Base-by-base conservation (phyloP, 73 alveolate species). In the Breviolum minutum region DNA sequence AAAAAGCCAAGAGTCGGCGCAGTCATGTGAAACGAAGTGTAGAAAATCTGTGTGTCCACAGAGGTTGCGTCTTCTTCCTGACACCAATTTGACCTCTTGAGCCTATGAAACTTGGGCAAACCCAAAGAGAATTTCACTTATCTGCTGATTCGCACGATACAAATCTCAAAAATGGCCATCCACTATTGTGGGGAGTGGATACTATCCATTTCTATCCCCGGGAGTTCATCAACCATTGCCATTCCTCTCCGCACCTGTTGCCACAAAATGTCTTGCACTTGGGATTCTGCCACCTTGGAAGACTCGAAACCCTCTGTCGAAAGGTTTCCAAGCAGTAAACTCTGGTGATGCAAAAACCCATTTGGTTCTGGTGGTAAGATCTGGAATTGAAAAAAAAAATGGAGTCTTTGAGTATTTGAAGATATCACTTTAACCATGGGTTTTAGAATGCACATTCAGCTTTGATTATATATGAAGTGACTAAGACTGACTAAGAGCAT, bases 201-300 rank as follows among this genome's bases (percentile, higher is more conserved):
- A 40, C 54, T 40, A 40, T 40, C 54, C 54, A 40, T 40, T 40
- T 40, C 54, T 40, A 40, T 40, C 54, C 54, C 54, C 54, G 54
- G 54, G 24, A 17, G 77, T 22, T 22, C 1, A 68, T 17, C 77
- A 22, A 14, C 77, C 77, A 17, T 68, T 22, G n/a, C 77, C 17
- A 73, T 14, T 32, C 83, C 32, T 13, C 48, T 73, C 54, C n/a
- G 27, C 71, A 26, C 93, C 93, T 84, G 93, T 61, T 84, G 69
- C 93, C 93, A 84, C 77, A 84, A 26, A 60, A 84, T 54, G 61
- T 84, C 93, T 61, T 84, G 93, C 61, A 84, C 93, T 60, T 84
- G 93, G 27, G 93, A 84, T 20, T 84, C 93, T 12, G 93, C 93
- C 93, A 27, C 93, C 93, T 84, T 73, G 48, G 40, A 14, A 3